Evolutionary conservation across 129 eudicot genomes (phyloP).

Genomic region (Lonicera japonica): DNA sequence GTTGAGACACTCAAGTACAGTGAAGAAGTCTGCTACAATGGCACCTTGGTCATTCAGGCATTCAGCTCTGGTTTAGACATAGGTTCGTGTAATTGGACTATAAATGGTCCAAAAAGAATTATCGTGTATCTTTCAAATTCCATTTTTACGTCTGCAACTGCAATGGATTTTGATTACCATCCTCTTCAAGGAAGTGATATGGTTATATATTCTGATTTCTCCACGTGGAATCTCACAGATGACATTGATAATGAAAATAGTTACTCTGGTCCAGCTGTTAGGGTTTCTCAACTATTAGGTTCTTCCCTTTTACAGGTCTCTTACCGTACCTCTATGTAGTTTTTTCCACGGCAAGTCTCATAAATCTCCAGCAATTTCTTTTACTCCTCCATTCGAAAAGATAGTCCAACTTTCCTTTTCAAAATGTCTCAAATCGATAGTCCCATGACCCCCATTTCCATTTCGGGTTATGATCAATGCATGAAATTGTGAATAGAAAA

Average conservation of each 20-base stretch:
- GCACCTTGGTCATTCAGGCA: constrained; percentile 56
- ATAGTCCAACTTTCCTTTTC: constrained; percentile 2
- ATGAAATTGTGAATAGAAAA: no score
- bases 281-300: constrained; percentile 32
- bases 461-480: no score
- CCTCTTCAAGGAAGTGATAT: constrained; percentile 57
- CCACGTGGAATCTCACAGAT: constrained; percentile 16
- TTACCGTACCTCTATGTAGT: neutral
- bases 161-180: constrained; percentile 58
- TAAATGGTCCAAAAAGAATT: constrained; percentile 50
- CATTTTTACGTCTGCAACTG: constrained; percentile 35
- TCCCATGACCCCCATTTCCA: no score
- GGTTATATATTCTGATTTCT: constrained; percentile 61
- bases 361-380: neutral
- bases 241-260: constrained; percentile 17
- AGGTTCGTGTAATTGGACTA: constrained; percentile 80
- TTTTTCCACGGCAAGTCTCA: neutral
- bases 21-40: constrained; percentile 80
- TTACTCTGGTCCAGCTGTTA: constrained; percentile 19
- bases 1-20: constrained; percentile 65
- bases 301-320: neutral
- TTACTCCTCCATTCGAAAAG: no score
- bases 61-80: constrained; percentile 87
- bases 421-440: no score
- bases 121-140: constrained; percentile 50